Evolutionary conservation across 164 flowering plant genomes (phyloP), one percentile per base, ranked within the genome.

Genomic region (Pachysandra terminalis): DNA sequence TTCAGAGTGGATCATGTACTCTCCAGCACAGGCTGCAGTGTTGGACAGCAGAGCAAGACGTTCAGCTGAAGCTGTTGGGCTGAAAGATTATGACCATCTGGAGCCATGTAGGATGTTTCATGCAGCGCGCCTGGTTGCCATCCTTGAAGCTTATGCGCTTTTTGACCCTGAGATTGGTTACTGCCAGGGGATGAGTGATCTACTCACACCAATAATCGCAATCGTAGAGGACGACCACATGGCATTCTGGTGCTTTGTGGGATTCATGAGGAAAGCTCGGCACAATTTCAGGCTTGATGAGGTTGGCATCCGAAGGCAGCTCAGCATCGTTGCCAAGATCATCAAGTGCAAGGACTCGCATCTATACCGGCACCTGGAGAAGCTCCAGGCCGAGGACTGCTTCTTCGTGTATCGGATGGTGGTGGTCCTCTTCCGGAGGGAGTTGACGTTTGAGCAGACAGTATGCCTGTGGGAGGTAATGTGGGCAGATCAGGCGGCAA

Each of bases 211-310:
- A 53, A 87, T 95, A 48, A 75, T 89, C 48, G 49, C 89, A n/a
- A 89, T 94, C 1, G 86, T 91, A 40, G 72, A 80, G 26, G 97
- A 92, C 57, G 98, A 95, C 79, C 82, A 90, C 28, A 87, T 81
- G 66, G 97, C 97, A n/a, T 95, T 95, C 79, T 95, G 97, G 97
- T 95, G 98, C 59, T 95, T 95, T 69, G 97, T 87, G 23, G 96
- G 94, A 52, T 92, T 85, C 78, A 95, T 95, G 98, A 92, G 63
- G 75, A 91, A 88, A 74, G 97, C 97, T 57, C 81, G 98, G 9
- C 96, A 95, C 66, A 95, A 95, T 72, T 95, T 92, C 67, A 77
- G 96, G 80, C 93, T 95, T 13, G 98, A 95, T 26, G 98, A 95
- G 74, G 82, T 78, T 10, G 98, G 98, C 19, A 95, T 95, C 62